Evolutionary conservation across 768 basidiomycete genomes (phyloP).

Genomic region (Lentinula sp.): DNA sequence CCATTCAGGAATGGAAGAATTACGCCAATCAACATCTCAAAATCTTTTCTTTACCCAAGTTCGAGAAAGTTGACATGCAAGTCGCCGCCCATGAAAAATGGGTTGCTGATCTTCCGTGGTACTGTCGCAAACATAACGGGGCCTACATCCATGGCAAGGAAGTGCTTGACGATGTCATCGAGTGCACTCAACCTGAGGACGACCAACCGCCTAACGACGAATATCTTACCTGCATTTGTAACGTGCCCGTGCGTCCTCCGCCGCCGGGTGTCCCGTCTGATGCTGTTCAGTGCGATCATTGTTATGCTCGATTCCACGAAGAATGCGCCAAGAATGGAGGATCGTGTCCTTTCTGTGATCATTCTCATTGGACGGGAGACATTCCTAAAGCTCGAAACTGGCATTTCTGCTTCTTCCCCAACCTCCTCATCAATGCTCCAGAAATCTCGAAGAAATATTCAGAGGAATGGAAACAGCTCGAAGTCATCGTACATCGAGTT

Average conservation of each 20-base stretch:
- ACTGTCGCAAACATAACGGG: constrained; percentile 57
- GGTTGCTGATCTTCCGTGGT: constrained; percentile 77
- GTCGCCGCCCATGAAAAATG: constrained; percentile 62
- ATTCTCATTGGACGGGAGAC: constrained; percentile 86
- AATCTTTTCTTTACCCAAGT: constrained; percentile 68
- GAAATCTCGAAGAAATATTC: constrained; percentile 77
- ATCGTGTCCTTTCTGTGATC: constrained; percentile 88
- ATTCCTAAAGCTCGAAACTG: constrained; percentile 78
- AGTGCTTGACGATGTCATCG: constrained; percentile 71
- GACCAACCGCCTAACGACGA: constrained; percentile 76
- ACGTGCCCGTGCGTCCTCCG: constrained; percentile 70
- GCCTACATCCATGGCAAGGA: constrained; percentile 46
- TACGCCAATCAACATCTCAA: constrained; percentile 67
- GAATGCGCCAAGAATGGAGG: constrained; percentile 84
- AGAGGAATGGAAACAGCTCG: constrained; percentile 72
- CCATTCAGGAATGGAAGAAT: constrained; percentile 66
- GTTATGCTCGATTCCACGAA: constrained; percentile 81
- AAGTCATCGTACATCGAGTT: constrained; percentile 72
- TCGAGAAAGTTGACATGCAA: constrained; percentile 67
- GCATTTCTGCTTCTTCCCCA: constrained; percentile 77
- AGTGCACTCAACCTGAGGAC: constrained; percentile 69
- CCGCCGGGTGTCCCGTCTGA: constrained; percentile 68
- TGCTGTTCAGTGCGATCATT: constrained; percentile 88
- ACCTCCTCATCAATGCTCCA: constrained; percentile 66
- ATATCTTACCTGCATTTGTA: constrained; percentile 84